phyloP scores from a whole-genome alignment of 2,329 filamentous ascomycete genomes.

The Emmonsiellopsis sp. region DNA sequence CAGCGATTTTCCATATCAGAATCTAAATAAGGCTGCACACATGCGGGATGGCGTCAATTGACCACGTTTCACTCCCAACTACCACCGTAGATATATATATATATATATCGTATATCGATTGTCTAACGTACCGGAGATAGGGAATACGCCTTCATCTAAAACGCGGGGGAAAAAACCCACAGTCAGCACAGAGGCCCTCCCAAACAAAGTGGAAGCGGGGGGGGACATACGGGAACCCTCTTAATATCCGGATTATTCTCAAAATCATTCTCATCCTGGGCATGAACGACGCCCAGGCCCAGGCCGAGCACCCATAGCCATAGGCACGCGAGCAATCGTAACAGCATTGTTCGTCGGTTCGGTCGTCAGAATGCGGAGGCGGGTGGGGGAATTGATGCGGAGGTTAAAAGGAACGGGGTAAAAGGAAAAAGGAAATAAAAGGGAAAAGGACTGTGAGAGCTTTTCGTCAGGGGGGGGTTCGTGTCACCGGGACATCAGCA shows the following conservation, averaged over 20 bases:
- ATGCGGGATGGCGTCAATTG: slow-evolving; percentile 5
- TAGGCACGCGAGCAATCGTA: slow-evolving; percentile 7
- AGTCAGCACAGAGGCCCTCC: slow-evolving; percentile 4
- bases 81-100: neutral
- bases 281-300: slow-evolving; percentile 18
- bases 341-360: slow-evolving; percentile 8
- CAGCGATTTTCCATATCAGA: slow-evolving; percentile 96
- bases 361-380: neutral
- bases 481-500: slow-evolving; percentile 35
- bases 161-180: slow-evolving; percentile 5
- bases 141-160: slow-evolving; percentile 76
- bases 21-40: slow-evolving; percentile 77
- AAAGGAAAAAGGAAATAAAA: neutral
- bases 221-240: slow-evolving; percentile 53
- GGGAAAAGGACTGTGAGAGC: slow-evolving; percentile 13
- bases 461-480: slow-evolving; percentile 2
- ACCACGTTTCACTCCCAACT: slow-evolving; percentile 5
- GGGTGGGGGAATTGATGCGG: neutral
- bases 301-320: slow-evolving; percentile 27
- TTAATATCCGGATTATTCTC: slow-evolving; percentile 49
- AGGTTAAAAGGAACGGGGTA: neutral
- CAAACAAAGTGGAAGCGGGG: slow-evolving; percentile 5
- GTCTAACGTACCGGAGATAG: slow-evolving; percentile 58
- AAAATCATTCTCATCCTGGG: slow-evolving; percentile 24
- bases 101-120: slow-evolving; percentile 2